Percentiles rank a stretch among this genome's conserved stretches.
Conservation (phyloP, 2,329 filamentous ascomycete species). For the Ophiostoma novo-ulmi region DNA sequence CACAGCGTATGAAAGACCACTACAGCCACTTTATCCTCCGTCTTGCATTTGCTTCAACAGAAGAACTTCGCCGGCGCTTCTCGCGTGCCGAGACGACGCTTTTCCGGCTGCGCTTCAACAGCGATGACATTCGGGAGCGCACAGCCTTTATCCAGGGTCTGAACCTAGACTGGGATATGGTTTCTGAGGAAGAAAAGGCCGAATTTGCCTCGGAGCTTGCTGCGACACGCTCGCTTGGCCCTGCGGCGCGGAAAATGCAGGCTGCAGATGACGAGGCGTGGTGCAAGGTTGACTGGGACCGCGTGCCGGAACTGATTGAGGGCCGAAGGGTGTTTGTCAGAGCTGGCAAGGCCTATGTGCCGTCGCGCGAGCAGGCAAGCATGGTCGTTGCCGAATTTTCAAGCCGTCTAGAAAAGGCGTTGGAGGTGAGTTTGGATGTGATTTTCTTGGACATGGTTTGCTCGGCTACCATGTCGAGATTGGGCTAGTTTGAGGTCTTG, state of each 20-base stretch:
- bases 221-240: conserved; percentile 42
- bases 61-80: conserved; percentile 84
- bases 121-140: conserved; percentile 69
- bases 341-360: conserved; percentile 84
- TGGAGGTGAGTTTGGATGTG: conserved; percentile 58
- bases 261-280: conserved; percentile 71
- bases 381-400: conserved; percentile 89
- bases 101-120: conserved; percentile 74
- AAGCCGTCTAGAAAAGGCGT: conserved; percentile 67
- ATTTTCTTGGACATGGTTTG: background rate
- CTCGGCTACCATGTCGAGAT: background rate
- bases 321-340: conserved; percentile 68
- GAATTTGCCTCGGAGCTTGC: conserved; percentile 58
- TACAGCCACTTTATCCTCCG: conserved; percentile 97
- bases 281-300: conserved; percentile 96
- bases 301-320: conserved; percentile 86
- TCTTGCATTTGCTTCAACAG: conserved; percentile 84
- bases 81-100: conserved; percentile 81
- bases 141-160: conserved; percentile 70
- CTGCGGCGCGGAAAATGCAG: conserved; percentile 35
- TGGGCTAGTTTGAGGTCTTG: background rate
- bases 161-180: conserved; percentile 77
- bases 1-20: conserved; percentile 88
- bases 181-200: conserved; percentile 71
- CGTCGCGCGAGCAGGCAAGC: conserved; percentile 76